These are phyloP conservation scores for Amanita subjunquillea DNA, from an alignment of 768 basidiomycete genomes.

Conservation along the genomic window DNA sequence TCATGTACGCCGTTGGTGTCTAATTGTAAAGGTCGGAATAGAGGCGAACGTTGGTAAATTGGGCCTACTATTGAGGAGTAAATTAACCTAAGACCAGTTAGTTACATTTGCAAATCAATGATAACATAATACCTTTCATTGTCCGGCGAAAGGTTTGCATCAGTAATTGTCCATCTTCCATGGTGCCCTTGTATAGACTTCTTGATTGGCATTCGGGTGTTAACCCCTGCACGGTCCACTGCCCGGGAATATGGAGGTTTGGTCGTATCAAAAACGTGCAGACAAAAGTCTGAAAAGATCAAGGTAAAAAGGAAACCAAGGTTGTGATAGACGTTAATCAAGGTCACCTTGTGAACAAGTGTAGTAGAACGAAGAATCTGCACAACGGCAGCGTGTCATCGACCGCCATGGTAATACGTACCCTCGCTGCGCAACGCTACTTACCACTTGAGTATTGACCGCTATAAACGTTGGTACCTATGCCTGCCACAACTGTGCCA, in stretches of 20 bases:
- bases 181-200: constrained; percentile 66
- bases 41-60: not conserved
- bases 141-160: constrained; percentile 82
- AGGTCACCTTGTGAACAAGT: constrained; percentile 75
- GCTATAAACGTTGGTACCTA: constrained; percentile 68
- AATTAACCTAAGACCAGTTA: constrained; percentile 52
- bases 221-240: constrained; percentile 17
- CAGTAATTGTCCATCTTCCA: constrained; percentile 91
- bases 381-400: constrained; percentile 2
- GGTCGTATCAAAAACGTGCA: constrained; percentile 81
- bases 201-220: constrained; percentile 35
- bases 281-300: constrained; percentile 54
- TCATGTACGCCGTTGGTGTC: constrained; percentile 69
- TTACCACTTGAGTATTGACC: constrained; percentile 76
- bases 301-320: not conserved
- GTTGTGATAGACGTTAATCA: constrained; percentile 2
- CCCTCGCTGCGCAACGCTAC: constrained; percentile 1
- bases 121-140: constrained; percentile 56
- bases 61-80: constrained; percentile 77
- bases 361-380: constrained; percentile 88
- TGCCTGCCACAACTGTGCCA: constrained; percentile 71
- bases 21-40: constrained; percentile 18
- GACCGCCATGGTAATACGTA: not conserved
- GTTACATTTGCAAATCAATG: not conserved
- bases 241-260: constrained; percentile 26